phyloP scores from a whole-genome alignment of 139 green algal genomes.

The Astrephomene gubernaculifera region DNA sequence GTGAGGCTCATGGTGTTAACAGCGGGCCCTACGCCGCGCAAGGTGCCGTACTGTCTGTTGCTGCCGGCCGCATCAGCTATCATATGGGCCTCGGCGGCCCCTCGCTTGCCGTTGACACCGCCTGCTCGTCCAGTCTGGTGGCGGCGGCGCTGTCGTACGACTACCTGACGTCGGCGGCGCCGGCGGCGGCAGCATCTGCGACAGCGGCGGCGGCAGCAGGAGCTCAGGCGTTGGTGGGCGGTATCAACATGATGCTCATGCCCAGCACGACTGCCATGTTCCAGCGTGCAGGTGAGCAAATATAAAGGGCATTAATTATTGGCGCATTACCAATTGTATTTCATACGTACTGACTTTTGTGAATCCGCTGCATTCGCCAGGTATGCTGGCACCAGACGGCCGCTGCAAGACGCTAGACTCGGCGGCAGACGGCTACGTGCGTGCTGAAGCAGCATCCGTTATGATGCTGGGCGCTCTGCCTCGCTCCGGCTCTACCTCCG shows the following conservation, averaged over 20 bases:
- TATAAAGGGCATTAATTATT: no score
- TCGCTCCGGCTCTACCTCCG: background rate
- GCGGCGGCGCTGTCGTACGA: slow-evolving; percentile 69
- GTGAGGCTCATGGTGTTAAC: slow-evolving; percentile 2
- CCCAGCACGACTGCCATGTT: slow-evolving; percentile 82
- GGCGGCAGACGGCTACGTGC: slow-evolving; percentile 76
- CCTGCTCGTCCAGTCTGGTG: slow-evolving; percentile 91
- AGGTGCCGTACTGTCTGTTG: slow-evolving; percentile 67
- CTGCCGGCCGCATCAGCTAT: slow-evolving; percentile 72
- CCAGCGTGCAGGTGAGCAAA: slow-evolving; percentile 45
- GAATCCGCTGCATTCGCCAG: no score
- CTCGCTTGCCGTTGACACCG: slow-evolving; percentile 80
- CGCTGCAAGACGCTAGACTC: slow-evolving; percentile 90
- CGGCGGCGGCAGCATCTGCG: background rate
- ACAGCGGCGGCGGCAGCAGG: background rate
- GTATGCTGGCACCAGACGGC: slow-evolving; percentile 84
- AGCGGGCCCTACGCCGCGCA: slow-evolving; percentile 72
- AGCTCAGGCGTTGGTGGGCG: slow-evolving; percentile 63
- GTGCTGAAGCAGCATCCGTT: slow-evolving; percentile 51
- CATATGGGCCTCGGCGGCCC: slow-evolving; percentile 76
- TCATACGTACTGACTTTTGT: no score
- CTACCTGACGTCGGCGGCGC: slow-evolving; percentile 28
- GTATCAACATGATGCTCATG: slow-evolving; percentile 83
- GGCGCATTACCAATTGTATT: no score
- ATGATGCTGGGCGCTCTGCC: slow-evolving; percentile 53